Evolutionary conservation across 2,329 filamentous ascomycete genomes (phyloP).

Genomic region (Alternaria triticina): DNA sequence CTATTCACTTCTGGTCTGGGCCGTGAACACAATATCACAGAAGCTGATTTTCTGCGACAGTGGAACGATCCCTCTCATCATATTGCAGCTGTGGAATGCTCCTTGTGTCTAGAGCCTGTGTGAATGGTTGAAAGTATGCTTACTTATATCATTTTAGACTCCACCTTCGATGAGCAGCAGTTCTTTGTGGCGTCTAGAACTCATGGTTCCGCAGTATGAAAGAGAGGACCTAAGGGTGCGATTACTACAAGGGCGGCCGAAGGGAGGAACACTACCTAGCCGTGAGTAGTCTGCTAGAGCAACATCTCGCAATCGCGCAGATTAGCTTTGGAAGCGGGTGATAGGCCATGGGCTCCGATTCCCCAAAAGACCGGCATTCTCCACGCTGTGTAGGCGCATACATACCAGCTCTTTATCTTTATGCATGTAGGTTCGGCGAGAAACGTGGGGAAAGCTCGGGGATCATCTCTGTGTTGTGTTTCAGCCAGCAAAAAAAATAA

Average conservation of each 20-base stretch:
- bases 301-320: background rate
- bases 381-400: background rate
- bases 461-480: background rate
- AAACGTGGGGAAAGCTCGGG: background rate
- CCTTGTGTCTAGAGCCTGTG: background rate
- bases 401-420: background rate
- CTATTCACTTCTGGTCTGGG: background rate
- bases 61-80: background rate
- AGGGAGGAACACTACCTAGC: background rate
- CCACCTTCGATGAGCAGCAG: background rate
- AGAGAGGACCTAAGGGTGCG: background rate
- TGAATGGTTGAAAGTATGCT: background rate
- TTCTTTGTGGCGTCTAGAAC: background rate
- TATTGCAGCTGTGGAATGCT: background rate
- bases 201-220: background rate
- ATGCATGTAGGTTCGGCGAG: background rate
- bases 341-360: background rate
- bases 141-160: background rate
- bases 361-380: background rate
- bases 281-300: background rate
- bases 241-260: background rate
- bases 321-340: background rate
- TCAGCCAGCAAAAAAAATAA: background rate
- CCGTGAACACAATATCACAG: background rate
- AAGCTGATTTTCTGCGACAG: background rate